A percentile compares a stretch with the other conserved stretches of the same genome.
Conservation (phyloP, 345 rosid species). For the Euphorbia peplus region DNA sequence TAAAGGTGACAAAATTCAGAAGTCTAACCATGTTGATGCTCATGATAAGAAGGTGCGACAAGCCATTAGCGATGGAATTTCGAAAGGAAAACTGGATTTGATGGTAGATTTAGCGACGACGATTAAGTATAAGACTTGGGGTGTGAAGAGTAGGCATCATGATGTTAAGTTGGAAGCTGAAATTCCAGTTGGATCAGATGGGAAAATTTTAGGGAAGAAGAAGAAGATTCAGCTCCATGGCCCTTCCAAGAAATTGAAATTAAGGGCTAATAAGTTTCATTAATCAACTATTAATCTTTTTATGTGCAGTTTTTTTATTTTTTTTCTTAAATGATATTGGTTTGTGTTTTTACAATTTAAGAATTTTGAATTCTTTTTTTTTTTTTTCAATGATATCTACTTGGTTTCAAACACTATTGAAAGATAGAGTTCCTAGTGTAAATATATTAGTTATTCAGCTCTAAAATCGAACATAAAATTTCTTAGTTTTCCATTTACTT, state of each 20-base stretch:
- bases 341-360: too few species aligned
- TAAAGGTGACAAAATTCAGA: conserved; percentile 8
- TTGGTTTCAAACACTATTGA: too few species aligned
- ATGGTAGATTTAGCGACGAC: conserved; percentile 26
- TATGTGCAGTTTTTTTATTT: too few species aligned
- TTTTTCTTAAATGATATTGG: too few species aligned
- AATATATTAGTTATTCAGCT: too few species aligned
- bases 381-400: too few species aligned
- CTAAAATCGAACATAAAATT: too few species aligned
- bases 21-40: neutral
- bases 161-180: conserved; percentile 25
- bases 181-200: conserved; percentile 35
- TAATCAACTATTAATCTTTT: too few species aligned
- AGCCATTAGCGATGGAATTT: conserved; percentile 21
- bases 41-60: conserved; percentile 13
- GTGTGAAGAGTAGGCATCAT: conserved; percentile 41
- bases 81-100: conserved; percentile 30
- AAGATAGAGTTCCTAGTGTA: too few species aligned
- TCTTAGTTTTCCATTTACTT: too few species aligned
- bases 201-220: conserved; percentile 41
- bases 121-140: conserved; percentile 36
- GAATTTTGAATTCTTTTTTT: too few species aligned
- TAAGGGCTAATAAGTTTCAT: conserved; percentile 13
- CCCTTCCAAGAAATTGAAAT: conserved; percentile 25
- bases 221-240: conserved; percentile 41